Percentiles rank a stretch among this genome's conserved stretches.
These are phyloP conservation scores for Cutaneotrichosporon daszewskae DNA, from an alignment of 1,284 basidiomycete genomes.

Conservation along the genomic window DNA sequence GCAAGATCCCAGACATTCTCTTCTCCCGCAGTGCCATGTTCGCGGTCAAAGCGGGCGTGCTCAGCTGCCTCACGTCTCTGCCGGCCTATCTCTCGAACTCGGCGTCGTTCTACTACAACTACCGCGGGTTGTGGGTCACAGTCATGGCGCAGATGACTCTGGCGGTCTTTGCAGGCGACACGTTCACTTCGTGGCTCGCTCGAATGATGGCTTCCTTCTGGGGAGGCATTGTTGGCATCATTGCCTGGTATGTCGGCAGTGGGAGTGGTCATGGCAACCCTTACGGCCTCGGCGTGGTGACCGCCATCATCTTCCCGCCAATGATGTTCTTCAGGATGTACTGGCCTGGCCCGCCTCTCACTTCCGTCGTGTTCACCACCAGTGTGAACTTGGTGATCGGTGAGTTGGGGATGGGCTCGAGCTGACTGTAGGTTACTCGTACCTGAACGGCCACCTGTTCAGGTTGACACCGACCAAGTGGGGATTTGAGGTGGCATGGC, in stretches of 20 bases:
- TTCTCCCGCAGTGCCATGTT: slow-evolving; percentile 54
- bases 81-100: slow-evolving; percentile 38
- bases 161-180: slow-evolving; percentile 55
- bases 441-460: slow-evolving; percentile 37
- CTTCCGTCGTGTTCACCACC: slow-evolving; percentile 65
- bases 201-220: slow-evolving; percentile 63
- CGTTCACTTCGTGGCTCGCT: slow-evolving; percentile 61
- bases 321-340: slow-evolving; percentile 59
- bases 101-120: slow-evolving; percentile 41
- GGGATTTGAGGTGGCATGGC: slow-evolving; percentile 52
- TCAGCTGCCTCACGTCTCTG: slow-evolving; percentile 54
- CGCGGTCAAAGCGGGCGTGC: slow-evolving; percentile 68
- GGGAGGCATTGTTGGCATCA: slow-evolving; percentile 62
- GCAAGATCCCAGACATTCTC: slow-evolving; percentile 27
- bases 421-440: too few species aligned
- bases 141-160: slow-evolving; percentile 29
- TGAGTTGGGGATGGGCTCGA: too few species aligned
- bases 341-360: slow-evolving; percentile 67
- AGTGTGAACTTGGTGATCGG: slow-evolving; percentile 65
- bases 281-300: slow-evolving; percentile 66
- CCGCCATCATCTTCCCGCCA: slow-evolving; percentile 63
- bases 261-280: slow-evolving; percentile 60
- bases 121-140: slow-evolving; percentile 40
- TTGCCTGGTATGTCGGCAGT: slow-evolving; percentile 58
- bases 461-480: slow-evolving; percentile 38